Percentiles rank a stretch among this genome's conserved stretches.
Conservation (phyloP, 495 filamentous ascomycete species). For the Apodospora peruviana region DNA sequence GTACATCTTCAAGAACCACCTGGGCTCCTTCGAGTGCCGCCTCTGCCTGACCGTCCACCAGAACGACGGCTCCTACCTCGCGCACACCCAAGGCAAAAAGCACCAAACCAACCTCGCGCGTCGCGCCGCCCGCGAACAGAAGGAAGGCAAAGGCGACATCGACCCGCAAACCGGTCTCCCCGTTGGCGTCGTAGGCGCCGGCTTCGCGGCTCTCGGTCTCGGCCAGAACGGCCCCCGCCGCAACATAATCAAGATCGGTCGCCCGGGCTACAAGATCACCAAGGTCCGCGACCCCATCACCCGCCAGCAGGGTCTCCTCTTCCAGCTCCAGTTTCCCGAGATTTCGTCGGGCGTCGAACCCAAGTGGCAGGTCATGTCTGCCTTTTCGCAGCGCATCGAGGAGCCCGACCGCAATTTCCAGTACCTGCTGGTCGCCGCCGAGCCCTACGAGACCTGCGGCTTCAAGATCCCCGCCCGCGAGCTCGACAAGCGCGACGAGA, state of each 20-base stretch:
- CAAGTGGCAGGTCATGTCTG: slow-evolving; percentile 92
- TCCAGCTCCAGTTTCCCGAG: slow-evolving; percentile 94
- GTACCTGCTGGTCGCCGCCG: slow-evolving; percentile 91
- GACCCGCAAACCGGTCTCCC: slow-evolving; percentile 72
- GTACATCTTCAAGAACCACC: slow-evolving; percentile 99
- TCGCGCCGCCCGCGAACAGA: slow-evolving; percentile 86
- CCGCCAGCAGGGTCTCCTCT: slow-evolving; percentile 80
- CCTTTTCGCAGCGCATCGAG: slow-evolving; percentile 93
- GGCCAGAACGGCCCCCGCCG: slow-evolving; percentile 55
- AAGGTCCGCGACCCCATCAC: slow-evolving; percentile 90
- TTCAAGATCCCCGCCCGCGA: slow-evolving; percentile 96
- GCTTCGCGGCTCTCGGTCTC: slow-evolving; percentile 41
- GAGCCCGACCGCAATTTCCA: slow-evolving; percentile 90
- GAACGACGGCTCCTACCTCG: slow-evolving; percentile 98
- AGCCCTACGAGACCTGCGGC: slow-evolving; percentile 94
- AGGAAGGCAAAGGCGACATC: slow-evolving; percentile 66
- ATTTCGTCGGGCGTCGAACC: slow-evolving; percentile 71
- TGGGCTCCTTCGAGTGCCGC: slow-evolving; percentile 96
- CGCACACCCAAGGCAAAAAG: slow-evolving; percentile 97
- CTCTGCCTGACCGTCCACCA: slow-evolving; percentile 99
- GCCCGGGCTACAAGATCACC: slow-evolving; percentile 97
- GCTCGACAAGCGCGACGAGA: slow-evolving; percentile 76
- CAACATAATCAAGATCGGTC: slow-evolving; percentile 94
- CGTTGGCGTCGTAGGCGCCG: slow-evolving; percentile 68
- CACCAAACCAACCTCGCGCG: slow-evolving; percentile 99